Conservation (phyloP, 164 flowering plant species). For the Cinnamomum chago region DNA sequence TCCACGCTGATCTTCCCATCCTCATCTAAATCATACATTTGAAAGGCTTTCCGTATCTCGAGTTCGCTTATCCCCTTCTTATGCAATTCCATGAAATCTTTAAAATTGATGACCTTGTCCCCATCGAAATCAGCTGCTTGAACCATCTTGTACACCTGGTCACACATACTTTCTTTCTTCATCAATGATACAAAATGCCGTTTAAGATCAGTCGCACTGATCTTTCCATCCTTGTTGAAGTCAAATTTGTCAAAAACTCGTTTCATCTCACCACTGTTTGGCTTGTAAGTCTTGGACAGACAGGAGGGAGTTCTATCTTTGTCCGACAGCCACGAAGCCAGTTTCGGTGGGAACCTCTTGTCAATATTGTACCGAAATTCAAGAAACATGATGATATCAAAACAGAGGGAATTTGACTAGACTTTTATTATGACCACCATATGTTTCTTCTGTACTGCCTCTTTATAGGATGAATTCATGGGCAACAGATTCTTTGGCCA, state of each 20-base stretch:
- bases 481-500: neutral
- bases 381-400: neutral
- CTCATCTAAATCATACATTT: slow-evolving; percentile 57
- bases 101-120: slow-evolving; percentile 72
- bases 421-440: neutral
- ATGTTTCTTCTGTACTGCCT: too few species aligned
- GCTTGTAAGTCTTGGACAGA: slow-evolving; percentile 13
- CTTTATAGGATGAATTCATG: too few species aligned
- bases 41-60: slow-evolving; percentile 65
- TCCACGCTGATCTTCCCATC: slow-evolving; percentile 75
- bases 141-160: slow-evolving; percentile 52
- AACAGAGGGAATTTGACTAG: neutral
- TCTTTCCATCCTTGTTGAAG: slow-evolving; percentile 67
- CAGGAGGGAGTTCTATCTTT: neutral
- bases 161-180: slow-evolving; percentile 24
- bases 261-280: slow-evolving; percentile 53
- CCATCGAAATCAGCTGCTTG: slow-evolving; percentile 60
- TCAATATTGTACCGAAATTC: neutral
- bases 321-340: neutral
- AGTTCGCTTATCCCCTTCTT: slow-evolving; percentile 40
- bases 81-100: slow-evolving; percentile 72
- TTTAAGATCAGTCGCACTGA: slow-evolving; percentile 58
- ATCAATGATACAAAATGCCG: slow-evolving; percentile 47
- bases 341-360: slow-evolving; percentile 1
- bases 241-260: slow-evolving; percentile 63